These are phyloP conservation scores for Trichoderma virens DNA, from an alignment of 495 filamentous ascomycete species.

Conservation along the genomic window DNA sequence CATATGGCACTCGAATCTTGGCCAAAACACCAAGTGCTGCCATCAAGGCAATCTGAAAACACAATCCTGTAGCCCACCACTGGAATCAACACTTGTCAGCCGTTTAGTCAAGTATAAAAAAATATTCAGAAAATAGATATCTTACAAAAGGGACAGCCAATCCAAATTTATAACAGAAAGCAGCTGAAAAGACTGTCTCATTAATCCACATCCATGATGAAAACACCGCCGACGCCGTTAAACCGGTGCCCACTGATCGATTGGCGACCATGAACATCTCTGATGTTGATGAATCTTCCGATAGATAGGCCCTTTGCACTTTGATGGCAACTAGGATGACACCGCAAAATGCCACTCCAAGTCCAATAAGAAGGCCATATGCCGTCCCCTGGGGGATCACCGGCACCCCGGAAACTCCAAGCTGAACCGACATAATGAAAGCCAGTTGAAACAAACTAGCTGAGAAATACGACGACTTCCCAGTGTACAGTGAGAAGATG, in stretches of 20 bases:
- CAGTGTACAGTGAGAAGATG: neutral
- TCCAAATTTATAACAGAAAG: neutral
- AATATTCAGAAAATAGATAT: neutral
- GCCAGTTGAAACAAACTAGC: neutral
- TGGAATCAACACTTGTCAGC: neutral
- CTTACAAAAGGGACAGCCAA: constrained; percentile 3
- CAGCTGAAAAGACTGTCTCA: neutral
- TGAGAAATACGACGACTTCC: neutral
- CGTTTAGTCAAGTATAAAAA: neutral
- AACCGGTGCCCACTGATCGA: neutral
- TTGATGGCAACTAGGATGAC: neutral
- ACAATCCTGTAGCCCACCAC: constrained; percentile 56
- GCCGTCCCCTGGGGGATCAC: neutral
- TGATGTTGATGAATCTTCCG: neutral
- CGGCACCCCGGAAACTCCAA: neutral
- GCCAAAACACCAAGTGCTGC: constrained; percentile 76
- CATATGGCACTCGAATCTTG: constrained; percentile 67
- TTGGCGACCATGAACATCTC: constrained; percentile 7
- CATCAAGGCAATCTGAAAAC: constrained; percentile 65
- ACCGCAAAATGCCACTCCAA: neutral
- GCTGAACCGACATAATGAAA: neutral
- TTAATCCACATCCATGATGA: constrained; percentile 6
- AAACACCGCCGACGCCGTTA: constrained; percentile 1
- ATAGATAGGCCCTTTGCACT: neutral
- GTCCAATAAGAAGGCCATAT: constrained; percentile 34